Conservation (phyloP, 73 alveolate species). For the Paramecium tetraurelia region DNA sequence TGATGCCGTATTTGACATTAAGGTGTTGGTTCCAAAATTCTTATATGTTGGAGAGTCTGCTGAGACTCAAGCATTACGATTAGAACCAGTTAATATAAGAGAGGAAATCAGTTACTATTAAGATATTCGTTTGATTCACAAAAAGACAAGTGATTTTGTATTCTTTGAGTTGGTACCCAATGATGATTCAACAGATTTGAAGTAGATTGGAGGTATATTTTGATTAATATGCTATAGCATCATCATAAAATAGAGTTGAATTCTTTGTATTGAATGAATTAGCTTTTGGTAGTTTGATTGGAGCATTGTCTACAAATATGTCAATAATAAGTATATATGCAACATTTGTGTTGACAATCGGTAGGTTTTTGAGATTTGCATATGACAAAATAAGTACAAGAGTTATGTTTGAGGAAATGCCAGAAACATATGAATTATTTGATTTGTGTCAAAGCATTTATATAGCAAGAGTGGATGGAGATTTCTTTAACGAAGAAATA, state of each 20-base stretch:
- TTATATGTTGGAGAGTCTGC: constrained; percentile 45
- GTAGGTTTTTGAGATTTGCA: constrained; percentile 68
- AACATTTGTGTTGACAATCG: constrained; percentile 70
- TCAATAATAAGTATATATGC: constrained; percentile 73
- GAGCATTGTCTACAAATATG: constrained; percentile 50
- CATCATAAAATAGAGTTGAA: constrained; percentile 31
- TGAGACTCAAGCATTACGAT: constrained; percentile 14
- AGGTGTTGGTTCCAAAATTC: constrained; percentile 11
- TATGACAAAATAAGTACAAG: constrained; percentile 67
- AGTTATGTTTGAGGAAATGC: constrained; percentile 74
- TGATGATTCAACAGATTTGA: constrained; percentile 28
- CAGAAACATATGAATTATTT: constrained; percentile 66
- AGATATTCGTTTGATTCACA: constrained; percentile 7
- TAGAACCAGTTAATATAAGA: constrained; percentile 40
- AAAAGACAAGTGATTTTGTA: constrained; percentile 29
- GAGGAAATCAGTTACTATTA: background rate
- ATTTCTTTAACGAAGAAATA: constrained; percentile 65
- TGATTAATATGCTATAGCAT: background rate
- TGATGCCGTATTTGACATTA: constrained; percentile 40
- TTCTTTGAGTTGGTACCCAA: constrained; percentile 41
- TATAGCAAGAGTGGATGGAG: constrained; percentile 70
- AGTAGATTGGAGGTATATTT: constrained; percentile 16
- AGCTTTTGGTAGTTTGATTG: constrained; percentile 40
- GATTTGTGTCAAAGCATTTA: constrained; percentile 73
- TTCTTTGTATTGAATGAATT: constrained; percentile 51